A percentile compares a stretch with the other conserved stretches of the same genome.
phyloP scores from a whole-genome alignment of 805 yeast species.

The Alloascoidea africana region DNA sequence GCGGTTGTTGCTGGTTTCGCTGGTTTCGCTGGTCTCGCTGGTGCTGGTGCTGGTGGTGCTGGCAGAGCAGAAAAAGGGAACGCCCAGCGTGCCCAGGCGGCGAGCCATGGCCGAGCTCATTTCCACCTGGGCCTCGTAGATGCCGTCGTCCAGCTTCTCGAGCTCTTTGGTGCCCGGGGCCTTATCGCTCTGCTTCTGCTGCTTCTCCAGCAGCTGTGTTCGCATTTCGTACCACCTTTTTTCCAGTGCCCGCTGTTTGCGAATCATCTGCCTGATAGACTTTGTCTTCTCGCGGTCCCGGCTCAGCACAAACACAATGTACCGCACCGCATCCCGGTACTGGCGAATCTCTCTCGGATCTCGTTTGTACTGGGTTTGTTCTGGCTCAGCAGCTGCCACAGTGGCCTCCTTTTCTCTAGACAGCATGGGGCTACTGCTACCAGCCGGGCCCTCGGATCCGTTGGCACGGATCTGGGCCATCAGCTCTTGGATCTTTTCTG shows the following conservation, averaged over 20 bases:
- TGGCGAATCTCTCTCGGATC: no score
- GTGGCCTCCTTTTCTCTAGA: no score
- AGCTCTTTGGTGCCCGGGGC: background rate
- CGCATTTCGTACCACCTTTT: background rate
- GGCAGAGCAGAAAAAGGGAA: constrained; percentile 1
- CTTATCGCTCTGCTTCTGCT: no score
- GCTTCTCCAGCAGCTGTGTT: no score
- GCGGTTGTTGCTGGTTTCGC: no score
- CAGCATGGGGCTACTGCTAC: no score
- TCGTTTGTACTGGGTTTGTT: no score
- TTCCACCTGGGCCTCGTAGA: background rate
- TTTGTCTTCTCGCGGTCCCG: background rate
- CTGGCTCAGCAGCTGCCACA: no score
- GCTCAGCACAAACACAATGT: background rate
- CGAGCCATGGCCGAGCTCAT: background rate
- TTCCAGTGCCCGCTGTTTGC: background rate
- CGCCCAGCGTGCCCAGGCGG: background rate
- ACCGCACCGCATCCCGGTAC: background rate
- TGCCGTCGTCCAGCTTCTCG: background rate
- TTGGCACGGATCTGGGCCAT: constrained; percentile 24
- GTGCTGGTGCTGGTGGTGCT: no score
- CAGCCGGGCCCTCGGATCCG: no score
- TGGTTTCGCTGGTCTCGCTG: no score
- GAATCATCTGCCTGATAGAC: background rate
- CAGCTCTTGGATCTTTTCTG: constrained; percentile 15